Evolutionary conservation across 1,139 yeast genomes (phyloP), one percentile per base, ranked within the genome.

Genomic region (Candida sp.): DNA sequence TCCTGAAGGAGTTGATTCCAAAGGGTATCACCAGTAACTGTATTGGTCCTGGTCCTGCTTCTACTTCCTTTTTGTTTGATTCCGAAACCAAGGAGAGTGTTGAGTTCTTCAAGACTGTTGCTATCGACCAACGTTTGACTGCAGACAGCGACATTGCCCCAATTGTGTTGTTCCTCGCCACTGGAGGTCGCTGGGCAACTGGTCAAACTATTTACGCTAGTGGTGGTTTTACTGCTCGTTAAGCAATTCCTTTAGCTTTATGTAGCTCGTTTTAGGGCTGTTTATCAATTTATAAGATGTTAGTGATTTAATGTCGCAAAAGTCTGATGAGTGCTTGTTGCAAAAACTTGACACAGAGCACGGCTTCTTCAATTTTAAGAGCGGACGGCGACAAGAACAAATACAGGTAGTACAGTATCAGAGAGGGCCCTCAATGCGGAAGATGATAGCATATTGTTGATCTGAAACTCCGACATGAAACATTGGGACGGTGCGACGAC

Each of bases 31-130:
- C 83, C 8, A 86, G 81, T 59, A 83, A 81, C 60, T 74, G 80
- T 59, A 81, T 85, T 53, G 87, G 88, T 3, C 90, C 89, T 46
- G 90, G 89, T 44, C 89, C 90, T 44, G 85, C 85, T 88, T 88
- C 84, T 61, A 85, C 89, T 26, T 88, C 88, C 50, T 85, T 85
- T 70, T 78, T 85, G 63, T 84, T 84, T 59, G 81, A 83, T 25
- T 86, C 83, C 66, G 90, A 85, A 66, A 71, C 75, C 26, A 67
- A 73, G 28, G 81, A 75, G 26, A 78, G 81, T 53, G 75, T 84
- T 49, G 85, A 70, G 34, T 85, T 68, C 66, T 82, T 78, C 70
- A 85, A 84, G 68, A 68, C 83, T 23, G 75, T 70, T 52, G 78
- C 80, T 28, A 59, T 78, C 49, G 72, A 73, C 49, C 70, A 74